phyloP scores from a whole-genome alignment of 371 early-diverging fungal genomes.

The Chytridium lagenaria region DNA sequence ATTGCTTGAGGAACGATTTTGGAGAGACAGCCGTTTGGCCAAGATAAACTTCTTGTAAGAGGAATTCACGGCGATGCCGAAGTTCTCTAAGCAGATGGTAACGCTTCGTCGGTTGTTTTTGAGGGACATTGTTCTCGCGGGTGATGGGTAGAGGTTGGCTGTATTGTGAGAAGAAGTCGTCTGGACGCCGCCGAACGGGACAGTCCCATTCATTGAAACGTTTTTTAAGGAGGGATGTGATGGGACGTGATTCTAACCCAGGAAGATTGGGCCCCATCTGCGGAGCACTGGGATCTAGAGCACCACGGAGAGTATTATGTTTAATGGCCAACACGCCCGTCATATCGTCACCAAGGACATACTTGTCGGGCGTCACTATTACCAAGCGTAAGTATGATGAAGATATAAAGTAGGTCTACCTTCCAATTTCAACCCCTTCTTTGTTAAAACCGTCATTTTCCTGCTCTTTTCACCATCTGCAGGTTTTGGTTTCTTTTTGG shows the following conservation, averaged over 20 bases:
- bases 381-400: too few species aligned
- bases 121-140: slow-evolving; percentile 22
- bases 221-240: slow-evolving; percentile 28
- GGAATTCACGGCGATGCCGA: slow-evolving; percentile 21
- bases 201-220: slow-evolving; percentile 9
- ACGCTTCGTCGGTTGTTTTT: slow-evolving; percentile 26
- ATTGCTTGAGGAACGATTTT: slow-evolving; percentile 17
- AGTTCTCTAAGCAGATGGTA: slow-evolving; percentile 20
- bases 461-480: not conserved
- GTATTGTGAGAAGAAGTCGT: slow-evolving; percentile 22
- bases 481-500: not conserved
- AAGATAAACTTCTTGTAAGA: slow-evolving; percentile 29
- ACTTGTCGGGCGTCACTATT: not conserved
- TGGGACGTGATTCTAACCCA: slow-evolving; percentile 33
- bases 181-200: slow-evolving; percentile 20
- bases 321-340: slow-evolving; percentile 20
- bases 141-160: slow-evolving; percentile 40
- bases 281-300: not conserved
- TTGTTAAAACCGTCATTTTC: slow-evolving; percentile 14
- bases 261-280: slow-evolving; percentile 26
- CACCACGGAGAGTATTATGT: not conserved
- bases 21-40: slow-evolving; percentile 28
- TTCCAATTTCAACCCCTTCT: slow-evolving; percentile 13
- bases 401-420: slow-evolving; percentile 1
- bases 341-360: slow-evolving; percentile 11